Evolutionary conservation across 2,329 filamentous ascomycete species (phyloP).

Genomic region (Fusarium pilosicola): DNA sequence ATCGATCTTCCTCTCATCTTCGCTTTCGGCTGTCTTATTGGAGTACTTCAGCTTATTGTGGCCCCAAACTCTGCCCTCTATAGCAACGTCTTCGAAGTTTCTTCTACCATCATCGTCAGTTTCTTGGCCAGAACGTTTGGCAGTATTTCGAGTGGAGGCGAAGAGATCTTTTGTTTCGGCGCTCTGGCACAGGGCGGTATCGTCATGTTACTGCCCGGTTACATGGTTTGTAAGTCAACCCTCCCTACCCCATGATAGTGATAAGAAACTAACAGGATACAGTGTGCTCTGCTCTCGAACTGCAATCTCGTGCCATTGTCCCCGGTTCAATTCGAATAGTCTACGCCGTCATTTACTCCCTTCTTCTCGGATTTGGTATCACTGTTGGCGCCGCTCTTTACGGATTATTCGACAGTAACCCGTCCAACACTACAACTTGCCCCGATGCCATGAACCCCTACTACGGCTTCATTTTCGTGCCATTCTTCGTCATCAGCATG

Average conservation of each 20-base stretch:
- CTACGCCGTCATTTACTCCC: constrained; percentile 78
- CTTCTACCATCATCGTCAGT: constrained; percentile 68
- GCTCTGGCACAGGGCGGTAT: constrained; percentile 72
- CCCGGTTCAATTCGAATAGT: constrained; percentile 79
- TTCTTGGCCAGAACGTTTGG: constrained; percentile 72
- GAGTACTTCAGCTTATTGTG: constrained; percentile 75
- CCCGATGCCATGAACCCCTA: constrained; percentile 54
- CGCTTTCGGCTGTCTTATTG: constrained; percentile 74
- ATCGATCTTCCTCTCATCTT: constrained; percentile 80
- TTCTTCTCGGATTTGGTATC: constrained; percentile 78
- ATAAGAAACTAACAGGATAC: neutral
- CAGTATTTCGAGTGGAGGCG: constrained; percentile 58
- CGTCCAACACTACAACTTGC: constrained; percentile 58
- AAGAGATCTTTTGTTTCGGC: constrained; percentile 70
- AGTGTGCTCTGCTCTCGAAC: constrained; percentile 65
- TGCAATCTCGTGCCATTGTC: constrained; percentile 75
- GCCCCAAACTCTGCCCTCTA: constrained; percentile 76
- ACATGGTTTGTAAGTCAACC: constrained; percentile 62
- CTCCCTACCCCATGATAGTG: neutral
- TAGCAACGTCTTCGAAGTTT: constrained; percentile 72
- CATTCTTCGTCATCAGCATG: constrained; percentile 77
- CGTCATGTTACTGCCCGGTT: constrained; percentile 73
- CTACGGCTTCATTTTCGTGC: constrained; percentile 76
- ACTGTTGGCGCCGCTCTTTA: constrained; percentile 73
- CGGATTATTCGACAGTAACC: constrained; percentile 66